A percentile compares a stretch with the other conserved stretches of the same genome.
These are phyloP conservation scores for Perilla frutescens DNA, from an alignment of 257 asterid genomes.

Conservation along the genomic window DNA sequence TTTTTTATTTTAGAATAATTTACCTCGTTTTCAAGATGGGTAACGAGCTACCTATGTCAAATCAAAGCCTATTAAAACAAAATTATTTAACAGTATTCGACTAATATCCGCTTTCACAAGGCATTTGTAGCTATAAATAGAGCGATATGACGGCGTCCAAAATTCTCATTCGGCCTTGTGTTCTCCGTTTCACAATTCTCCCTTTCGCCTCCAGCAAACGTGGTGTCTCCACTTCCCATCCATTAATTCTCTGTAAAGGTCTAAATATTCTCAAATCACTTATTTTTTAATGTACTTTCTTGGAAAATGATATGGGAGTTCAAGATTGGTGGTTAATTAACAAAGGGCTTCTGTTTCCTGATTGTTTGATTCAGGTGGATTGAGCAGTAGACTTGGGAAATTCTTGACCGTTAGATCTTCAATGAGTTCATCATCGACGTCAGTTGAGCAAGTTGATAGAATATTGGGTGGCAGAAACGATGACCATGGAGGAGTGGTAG, in stretches of 20 bases:
- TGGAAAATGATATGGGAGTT: background rate
- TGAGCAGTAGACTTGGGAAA: slow-evolving; percentile 39
- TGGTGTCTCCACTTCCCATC: slow-evolving; percentile 28
- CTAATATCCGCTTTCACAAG: background rate
- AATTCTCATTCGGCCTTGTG: slow-evolving; percentile 23
- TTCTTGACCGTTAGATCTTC: slow-evolving; percentile 42
- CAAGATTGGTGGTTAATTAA: slow-evolving; percentile 25
- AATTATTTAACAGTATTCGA: background rate
- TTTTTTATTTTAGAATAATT: too few species aligned
- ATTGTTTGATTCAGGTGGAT: slow-evolving; percentile 48
- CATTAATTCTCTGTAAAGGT: slow-evolving; percentile 29
- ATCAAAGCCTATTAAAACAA: background rate
- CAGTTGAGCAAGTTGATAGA: slow-evolving; percentile 54
- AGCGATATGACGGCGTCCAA: background rate
- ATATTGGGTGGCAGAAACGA: slow-evolving; percentile 65
- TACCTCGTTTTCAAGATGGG: background rate
- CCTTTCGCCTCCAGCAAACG: slow-evolving; percentile 25
- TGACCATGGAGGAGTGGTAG: slow-evolving; percentile 76
- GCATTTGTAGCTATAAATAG: slow-evolving; percentile 6
- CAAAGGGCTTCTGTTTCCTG: background rate
- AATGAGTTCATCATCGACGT: slow-evolving; percentile 52
- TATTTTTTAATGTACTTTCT: background rate
- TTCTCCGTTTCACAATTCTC: slow-evolving; percentile 18
- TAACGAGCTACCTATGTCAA: background rate
- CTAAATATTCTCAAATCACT: background rate